Conservation (phyloP, 1,139 yeast genomes). For the Geotrichum reessii region DNA sequence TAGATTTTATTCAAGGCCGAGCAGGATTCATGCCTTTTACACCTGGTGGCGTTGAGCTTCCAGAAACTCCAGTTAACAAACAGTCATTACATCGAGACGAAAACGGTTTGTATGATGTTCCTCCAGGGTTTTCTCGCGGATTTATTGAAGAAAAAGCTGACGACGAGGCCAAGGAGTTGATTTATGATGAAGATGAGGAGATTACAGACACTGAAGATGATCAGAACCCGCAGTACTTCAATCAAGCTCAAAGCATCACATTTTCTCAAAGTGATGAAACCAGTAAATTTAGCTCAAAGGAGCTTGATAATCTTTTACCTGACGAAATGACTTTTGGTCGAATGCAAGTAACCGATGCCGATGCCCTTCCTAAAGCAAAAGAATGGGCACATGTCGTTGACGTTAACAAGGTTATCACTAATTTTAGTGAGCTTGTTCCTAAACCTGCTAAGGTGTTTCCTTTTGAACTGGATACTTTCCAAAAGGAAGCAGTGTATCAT, state of each 20-base stretch:
- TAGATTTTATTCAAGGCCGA: conserved; percentile 61
- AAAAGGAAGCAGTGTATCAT: conserved; percentile 94
- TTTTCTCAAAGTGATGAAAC: conserved; percentile 5
- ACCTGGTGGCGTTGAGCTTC: conserved; percentile 75
- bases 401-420: conserved; percentile 71
- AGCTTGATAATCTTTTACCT: conserved; percentile 75
- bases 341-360: conserved; percentile 25
- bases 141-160: conserved; percentile 38
- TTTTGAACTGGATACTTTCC: conserved; percentile 88
- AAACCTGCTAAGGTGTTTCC: conserved; percentile 93
- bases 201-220: conserved; percentile 18
- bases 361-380: conserved; percentile 38
- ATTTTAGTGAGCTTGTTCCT: conserved; percentile 83
- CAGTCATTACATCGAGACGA: conserved; percentile 57
- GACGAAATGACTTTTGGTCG: conserved; percentile 50
- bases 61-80: conserved; percentile 35
- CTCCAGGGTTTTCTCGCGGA: conserved; percentile 80
- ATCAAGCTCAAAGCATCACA: conserved; percentile 11
- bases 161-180: conserved; percentile 20
- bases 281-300: conserved; percentile 31
- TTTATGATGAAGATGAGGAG: conserved; percentile 23
- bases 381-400: conserved; percentile 97
- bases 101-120: conserved; percentile 71
- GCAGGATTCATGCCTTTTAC: conserved; percentile 80
- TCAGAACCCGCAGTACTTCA: conserved; percentile 1